Evolutionary conservation across 768 basidiomycete genomes (phyloP), one percentile per base, ranked within the genome.

Genomic region (Flagelloscypha sp.): DNA sequence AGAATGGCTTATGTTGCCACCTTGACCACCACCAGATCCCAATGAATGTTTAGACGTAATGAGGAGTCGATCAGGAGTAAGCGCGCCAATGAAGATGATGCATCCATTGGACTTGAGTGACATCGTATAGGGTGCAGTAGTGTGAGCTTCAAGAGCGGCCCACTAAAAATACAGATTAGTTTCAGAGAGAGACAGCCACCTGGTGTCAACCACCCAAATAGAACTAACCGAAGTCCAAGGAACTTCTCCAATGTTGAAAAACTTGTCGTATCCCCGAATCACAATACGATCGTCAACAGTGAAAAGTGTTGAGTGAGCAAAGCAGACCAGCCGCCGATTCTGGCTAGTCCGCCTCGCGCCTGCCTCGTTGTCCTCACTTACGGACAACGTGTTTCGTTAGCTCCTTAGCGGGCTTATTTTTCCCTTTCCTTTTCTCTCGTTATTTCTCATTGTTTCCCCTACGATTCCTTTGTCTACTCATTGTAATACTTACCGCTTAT

Each of bases 221-320:
- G 17, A 25, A 64, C 85, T 47, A 51, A 94, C 94, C 38, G 79
- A 78, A 1, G 84, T 93, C 90, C 93, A 98, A 3, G 83, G 86
- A 4, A 97, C 89, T 56, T 99, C 95, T 3, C 81, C 87, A 20
- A 95, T 87, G 53, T 95, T 97, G 68, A 97, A 98, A 59, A 99
- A 98, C 63, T 99, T 99, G 65, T 98, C 95, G 54, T 99, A 98
- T 0, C 94, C 95, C 30, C 95, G 65, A 0, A 74, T 83, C 1
- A 95, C 79, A 37, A 99, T 92, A 37, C 79, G 63, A 40, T 67
- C 53, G 27, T 55, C n/a, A n/a, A n/a, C n/a, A n/a, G n/a, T n/a
- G n/a, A n/a, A n/a, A n/a, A n/a, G n/a, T n/a, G n/a, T n/a, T n/a
- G n/a, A n/a, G n/a, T n/a, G n/a, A n/a, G n/a, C n/a, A n/a, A n/a